Conservation (phyloP, 495 filamentous ascomycete species). For the Chaetomium tenue region DNA sequence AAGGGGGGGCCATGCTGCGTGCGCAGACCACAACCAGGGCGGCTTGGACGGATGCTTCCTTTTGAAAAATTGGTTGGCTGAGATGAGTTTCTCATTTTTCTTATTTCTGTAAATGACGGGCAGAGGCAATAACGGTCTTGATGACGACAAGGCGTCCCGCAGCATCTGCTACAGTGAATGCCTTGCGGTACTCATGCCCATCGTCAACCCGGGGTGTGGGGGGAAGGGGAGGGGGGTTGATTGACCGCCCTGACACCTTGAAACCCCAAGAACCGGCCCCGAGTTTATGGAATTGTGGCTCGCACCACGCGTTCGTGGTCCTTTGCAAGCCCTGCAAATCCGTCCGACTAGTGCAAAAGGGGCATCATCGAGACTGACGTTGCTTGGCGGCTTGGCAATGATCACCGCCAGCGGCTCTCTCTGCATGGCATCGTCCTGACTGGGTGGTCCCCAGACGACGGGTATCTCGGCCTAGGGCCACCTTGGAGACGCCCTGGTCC, state of each 20-base stretch:
- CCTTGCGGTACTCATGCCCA: neutral
- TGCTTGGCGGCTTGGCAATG: conserved; percentile 2
- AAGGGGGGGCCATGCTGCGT: conserved; percentile 28
- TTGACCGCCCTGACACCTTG: neutral
- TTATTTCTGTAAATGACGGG: conserved; percentile 8
- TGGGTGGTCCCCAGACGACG: neutral
- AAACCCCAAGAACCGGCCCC: conserved; percentile 29
- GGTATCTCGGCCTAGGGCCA: neutral
- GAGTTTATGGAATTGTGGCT: conserved; percentile 29
- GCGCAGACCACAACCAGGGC: conserved; percentile 29
- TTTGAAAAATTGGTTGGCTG: conserved; percentile 30
- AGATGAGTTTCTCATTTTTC: conserved; percentile 5
- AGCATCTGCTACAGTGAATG: neutral
- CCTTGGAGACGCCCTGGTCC: neutral
- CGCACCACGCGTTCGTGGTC: conserved; percentile 15
- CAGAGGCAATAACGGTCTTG: conserved; percentile 19
- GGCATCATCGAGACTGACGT: conserved; percentile 22
- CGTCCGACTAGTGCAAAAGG: conserved; percentile 28
- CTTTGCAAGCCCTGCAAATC: conserved; percentile 30
- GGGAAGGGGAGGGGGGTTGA: too few relatives aligned
- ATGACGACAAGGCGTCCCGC: neutral
- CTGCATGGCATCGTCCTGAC: neutral
- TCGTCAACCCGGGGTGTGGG: neutral
- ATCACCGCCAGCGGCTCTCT: neutral
- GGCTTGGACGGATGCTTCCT: conserved; percentile 26